phyloP scores from a whole-genome alignment of 1,139 yeast genomes.

The Wickerhamomyces sp. region DNA sequence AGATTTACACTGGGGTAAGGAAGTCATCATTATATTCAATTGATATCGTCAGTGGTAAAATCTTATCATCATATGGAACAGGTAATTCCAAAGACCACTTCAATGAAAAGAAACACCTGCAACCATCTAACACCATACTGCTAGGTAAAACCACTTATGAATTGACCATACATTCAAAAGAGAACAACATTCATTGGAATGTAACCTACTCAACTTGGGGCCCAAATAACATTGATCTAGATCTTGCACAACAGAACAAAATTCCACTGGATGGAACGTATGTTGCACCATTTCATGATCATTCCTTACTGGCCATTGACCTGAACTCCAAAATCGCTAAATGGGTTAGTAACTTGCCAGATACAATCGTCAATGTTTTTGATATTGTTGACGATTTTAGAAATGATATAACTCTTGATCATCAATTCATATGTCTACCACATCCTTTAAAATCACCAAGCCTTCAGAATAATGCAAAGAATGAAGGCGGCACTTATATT shows the following conservation, averaged over 20 bases:
- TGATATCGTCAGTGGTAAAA: constrained; percentile 70
- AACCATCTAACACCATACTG: constrained; percentile 25
- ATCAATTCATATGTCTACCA: constrained; percentile 46
- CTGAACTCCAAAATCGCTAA: constrained; percentile 60
- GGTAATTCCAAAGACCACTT: constrained; percentile 4
- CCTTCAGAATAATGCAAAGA: constrained; percentile 19
- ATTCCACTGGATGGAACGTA: constrained; percentile 65
- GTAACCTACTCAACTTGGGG: constrained; percentile 91
- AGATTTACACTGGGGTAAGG: constrained; percentile 82
- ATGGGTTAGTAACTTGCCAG: constrained; percentile 70
- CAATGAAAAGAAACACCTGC: constrained; percentile 7
- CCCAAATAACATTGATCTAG: constrained; percentile 79
- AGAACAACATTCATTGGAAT: constrained; percentile 66
- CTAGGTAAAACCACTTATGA: constrained; percentile 46
- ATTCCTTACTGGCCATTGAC: constrained; percentile 63
- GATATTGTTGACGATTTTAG: constrained; percentile 51
- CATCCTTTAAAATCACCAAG: constrained; percentile 51
- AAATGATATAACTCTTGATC: constrained; percentile 21
- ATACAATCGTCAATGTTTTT: constrained; percentile 66
- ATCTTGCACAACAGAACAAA: constrained; percentile 47
- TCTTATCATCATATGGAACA: constrained; percentile 66
- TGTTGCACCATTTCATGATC: constrained; percentile 81
- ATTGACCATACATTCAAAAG: constrained; percentile 59
- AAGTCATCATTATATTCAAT: constrained; percentile 73
- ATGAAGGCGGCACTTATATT: constrained; percentile 22